Evolutionary conservation across 306 rosid species (phyloP).

Genomic region (Vigna reflexopilosa): DNA sequence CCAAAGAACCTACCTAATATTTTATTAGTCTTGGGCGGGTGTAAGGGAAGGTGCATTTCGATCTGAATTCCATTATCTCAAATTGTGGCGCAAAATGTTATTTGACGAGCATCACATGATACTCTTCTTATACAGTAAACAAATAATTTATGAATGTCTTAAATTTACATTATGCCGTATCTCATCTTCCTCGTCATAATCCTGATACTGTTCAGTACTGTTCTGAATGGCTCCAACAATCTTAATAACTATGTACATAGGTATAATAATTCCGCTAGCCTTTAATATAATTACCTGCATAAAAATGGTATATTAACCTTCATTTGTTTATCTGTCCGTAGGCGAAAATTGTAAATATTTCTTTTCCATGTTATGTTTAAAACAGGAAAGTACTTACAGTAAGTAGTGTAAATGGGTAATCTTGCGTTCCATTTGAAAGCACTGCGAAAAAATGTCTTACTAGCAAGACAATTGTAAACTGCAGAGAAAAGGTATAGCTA

Average conservation of each 20-base stretch:
- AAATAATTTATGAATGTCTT: conserved; percentile 38
- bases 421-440: conserved; percentile 58
- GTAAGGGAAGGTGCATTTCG: neutral
- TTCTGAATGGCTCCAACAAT: conserved; percentile 63
- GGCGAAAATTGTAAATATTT: neutral
- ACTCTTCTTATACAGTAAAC: conserved; percentile 47
- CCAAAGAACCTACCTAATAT: neutral
- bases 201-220: conserved; percentile 49
- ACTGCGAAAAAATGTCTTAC: conserved; percentile 72
- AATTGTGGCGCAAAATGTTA: conserved; percentile 31
- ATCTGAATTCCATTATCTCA: conserved; percentile 33
- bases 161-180: conserved; percentile 43
- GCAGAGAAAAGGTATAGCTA: conserved; percentile 41
- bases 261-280: conserved; percentile 79
- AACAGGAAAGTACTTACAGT: conserved; percentile 60
- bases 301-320: neutral
- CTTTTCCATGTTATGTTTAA: neutral
- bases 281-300: conserved; percentile 63
- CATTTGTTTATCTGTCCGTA: neutral
- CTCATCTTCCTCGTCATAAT: conserved; percentile 50
- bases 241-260: conserved; percentile 72
- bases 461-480: conserved; percentile 77
- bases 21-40: too few species aligned
- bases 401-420: conserved; percentile 77
- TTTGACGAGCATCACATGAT: conserved; percentile 50